Conservation (phyloP, 164 flowering plant genomes). For the Tetracentron sinense region DNA sequence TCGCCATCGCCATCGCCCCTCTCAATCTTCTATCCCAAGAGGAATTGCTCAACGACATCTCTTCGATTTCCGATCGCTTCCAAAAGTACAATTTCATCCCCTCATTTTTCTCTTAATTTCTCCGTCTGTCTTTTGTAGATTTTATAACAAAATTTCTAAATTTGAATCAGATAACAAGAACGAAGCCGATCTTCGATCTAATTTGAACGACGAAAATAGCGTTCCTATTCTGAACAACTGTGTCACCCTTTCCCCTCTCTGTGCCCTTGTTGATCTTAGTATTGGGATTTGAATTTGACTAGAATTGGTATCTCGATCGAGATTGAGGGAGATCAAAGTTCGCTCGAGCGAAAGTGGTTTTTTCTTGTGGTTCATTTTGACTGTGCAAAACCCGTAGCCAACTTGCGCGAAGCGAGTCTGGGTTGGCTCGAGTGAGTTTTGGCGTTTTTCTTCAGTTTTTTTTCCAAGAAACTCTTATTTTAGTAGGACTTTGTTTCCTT, state of each 20-base stretch:
- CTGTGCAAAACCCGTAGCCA: too few species aligned
- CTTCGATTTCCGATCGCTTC: slow-evolving; percentile 35
- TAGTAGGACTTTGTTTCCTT: too few species aligned
- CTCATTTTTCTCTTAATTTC: background rate
- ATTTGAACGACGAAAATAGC: slow-evolving; percentile 29
- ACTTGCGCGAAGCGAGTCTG: too few species aligned
- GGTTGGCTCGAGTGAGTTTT: too few species aligned
- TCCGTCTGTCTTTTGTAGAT: background rate
- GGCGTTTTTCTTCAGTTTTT: too few species aligned
- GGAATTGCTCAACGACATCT: slow-evolving; percentile 24
- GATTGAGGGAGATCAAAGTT: too few species aligned
- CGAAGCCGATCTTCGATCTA: slow-evolving; percentile 41
- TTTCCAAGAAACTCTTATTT: too few species aligned
- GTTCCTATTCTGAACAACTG: slow-evolving; percentile 42
- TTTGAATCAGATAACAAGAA: slow-evolving; percentile 17
- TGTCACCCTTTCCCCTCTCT: slow-evolving; percentile 35
- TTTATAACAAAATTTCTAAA: background rate
- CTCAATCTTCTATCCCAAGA: slow-evolving; percentile 42
- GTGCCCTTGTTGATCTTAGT: too few species aligned
- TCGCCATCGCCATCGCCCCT: slow-evolving; percentile 41
- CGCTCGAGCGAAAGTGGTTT: too few species aligned
- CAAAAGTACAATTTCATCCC: slow-evolving; percentile 31
- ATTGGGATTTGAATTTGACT: too few species aligned
- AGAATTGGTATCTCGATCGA: too few species aligned
- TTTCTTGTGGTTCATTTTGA: too few species aligned